Evolutionary conservation across 768 basidiomycete genomes (phyloP).

Genomic region (Russula earlei): DNA sequence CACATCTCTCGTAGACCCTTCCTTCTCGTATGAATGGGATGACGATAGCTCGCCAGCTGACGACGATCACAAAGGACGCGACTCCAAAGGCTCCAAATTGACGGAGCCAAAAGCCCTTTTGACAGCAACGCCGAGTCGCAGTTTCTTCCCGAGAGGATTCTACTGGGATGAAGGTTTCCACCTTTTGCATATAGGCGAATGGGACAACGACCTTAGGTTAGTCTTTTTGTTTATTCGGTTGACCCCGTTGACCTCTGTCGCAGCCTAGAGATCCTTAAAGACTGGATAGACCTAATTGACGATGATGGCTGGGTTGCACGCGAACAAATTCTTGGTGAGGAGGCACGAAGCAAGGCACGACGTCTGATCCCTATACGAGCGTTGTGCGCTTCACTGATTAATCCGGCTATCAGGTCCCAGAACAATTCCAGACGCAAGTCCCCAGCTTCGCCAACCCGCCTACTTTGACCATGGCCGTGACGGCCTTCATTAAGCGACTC

Average conservation of each 20-base stretch:
- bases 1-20: conserved; percentile 73
- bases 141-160: conserved; percentile 96
- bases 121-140: conserved; percentile 90
- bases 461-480: conserved; percentile 88
- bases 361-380: neutral
- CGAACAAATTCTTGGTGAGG: conserved; percentile 94
- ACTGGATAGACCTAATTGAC: conserved; percentile 87
- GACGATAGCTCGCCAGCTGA: conserved; percentile 42
- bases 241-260: neutral
- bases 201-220: conserved; percentile 84
- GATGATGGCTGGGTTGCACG: conserved; percentile 93
- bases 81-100: conserved; percentile 45
- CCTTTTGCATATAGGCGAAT: conserved; percentile 79
- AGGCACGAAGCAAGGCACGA: conserved; percentile 83
- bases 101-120: conserved; percentile 70
- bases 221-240: neutral
- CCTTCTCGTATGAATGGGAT: conserved; percentile 89
- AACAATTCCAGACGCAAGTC: conserved; percentile 87
- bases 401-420: conserved; percentile 51
- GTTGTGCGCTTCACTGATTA: neutral
- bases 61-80: conserved; percentile 34
- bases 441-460: conserved; percentile 94
- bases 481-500: conserved; percentile 77
- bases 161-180: conserved; percentile 99
- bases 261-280: conserved; percentile 81